Conservation (phyloP, 2,329 filamentous ascomycete species). For the Paecilomyces sp. region DNA sequence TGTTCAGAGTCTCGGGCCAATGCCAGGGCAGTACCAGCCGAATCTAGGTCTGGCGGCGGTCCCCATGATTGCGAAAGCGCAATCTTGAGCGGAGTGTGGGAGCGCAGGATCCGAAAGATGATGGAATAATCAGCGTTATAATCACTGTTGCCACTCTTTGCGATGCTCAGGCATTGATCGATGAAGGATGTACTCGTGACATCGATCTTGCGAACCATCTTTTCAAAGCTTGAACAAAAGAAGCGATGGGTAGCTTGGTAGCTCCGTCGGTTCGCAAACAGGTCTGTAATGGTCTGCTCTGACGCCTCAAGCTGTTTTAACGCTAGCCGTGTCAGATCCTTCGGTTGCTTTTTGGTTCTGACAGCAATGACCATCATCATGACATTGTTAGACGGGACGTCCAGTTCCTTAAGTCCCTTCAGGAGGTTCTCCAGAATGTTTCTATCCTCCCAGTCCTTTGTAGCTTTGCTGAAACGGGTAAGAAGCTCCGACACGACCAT, state of each 20-base stretch:
- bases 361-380: conserved; percentile 20
- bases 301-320: conserved; percentile 21
- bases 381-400: conserved; percentile 23
- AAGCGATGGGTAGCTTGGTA: conserved; percentile 18
- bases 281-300: conserved; percentile 16
- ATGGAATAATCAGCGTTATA: conserved; percentile 11
- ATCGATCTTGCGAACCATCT: conserved; percentile 24
- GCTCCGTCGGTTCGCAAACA: conserved; percentile 18
- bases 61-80: conserved; percentile 26
- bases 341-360: conserved; percentile 15
- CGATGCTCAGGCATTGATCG: conserved; percentile 21
- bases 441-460: conserved; percentile 6
- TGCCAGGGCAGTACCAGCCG: conserved; percentile 16
- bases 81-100: conserved; percentile 31
- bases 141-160: conserved; percentile 18
- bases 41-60: conserved; percentile 9
- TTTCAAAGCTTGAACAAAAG: conserved; percentile 22
- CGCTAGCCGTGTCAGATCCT: conserved; percentile 14
- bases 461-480: conserved; percentile 18
- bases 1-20: conserved; percentile 11
- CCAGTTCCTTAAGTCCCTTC: conserved; percentile 19
- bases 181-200: conserved; percentile 26
- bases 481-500: conserved; percentile 16
- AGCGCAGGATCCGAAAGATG: conserved; percentile 26
- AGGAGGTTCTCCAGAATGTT: conserved; percentile 21